These are phyloP conservation scores for Pinus tabuliformis DNA, from an alignment of 75 land plant genomes.

Conservation along the genomic window DNA sequence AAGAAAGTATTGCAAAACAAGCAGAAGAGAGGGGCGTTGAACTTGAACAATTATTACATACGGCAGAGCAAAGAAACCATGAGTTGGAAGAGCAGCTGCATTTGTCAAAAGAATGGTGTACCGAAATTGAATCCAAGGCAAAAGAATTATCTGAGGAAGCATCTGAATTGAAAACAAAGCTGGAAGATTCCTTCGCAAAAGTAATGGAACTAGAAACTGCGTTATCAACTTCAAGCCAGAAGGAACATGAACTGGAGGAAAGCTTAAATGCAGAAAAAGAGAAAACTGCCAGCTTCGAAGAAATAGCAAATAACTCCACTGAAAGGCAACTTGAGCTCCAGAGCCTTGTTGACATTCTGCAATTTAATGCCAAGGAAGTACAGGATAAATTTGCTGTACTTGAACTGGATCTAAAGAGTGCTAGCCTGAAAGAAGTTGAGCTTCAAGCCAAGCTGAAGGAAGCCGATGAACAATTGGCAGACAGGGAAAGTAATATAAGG, in stretches of 20 bases:
- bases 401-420: constrained; percentile 37
- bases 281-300: constrained; percentile 41
- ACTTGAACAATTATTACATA: not conserved
- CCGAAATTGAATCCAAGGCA: constrained; percentile 34
- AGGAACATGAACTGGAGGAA: constrained; percentile 41
- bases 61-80: constrained; percentile 27
- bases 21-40: no score
- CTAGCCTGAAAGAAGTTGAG: constrained; percentile 37
- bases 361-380: constrained; percentile 21
- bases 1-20: no score
- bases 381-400: constrained; percentile 32
- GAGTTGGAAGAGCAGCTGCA: constrained; percentile 48
- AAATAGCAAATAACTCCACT: constrained; percentile 13
- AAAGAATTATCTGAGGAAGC: constrained; percentile 16
- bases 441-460: constrained; percentile 45
- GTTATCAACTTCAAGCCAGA: constrained; percentile 29
- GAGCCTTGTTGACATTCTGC: constrained; percentile 22
- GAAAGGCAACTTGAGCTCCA: constrained; percentile 42
- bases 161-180: constrained; percentile 29
- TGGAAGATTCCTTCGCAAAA: constrained; percentile 33
- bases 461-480: constrained; percentile 34
- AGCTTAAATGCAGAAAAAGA: constrained; percentile 24
- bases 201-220: constrained; percentile 36
- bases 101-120: constrained; percentile 28
- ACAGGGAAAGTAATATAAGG: constrained; percentile 21